These are phyloP conservation scores for Thelephora ganbajun DNA, from an alignment of 768 basidiomycete species.

Conservation along the genomic window DNA sequence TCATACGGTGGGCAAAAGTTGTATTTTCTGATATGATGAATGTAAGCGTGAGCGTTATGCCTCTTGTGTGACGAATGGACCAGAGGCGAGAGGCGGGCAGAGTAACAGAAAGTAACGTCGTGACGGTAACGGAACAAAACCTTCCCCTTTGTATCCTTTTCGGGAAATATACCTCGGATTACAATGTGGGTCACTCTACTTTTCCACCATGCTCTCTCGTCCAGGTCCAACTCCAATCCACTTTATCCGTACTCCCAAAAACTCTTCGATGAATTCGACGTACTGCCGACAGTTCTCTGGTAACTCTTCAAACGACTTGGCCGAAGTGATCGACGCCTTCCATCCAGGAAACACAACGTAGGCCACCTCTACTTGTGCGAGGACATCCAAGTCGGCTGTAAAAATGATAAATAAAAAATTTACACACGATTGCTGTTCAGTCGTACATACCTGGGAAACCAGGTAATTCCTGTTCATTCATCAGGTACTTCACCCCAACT, in stretches of 20 bases:
- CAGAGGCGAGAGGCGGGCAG: too few species aligned
- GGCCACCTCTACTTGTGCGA: conserved; percentile 68
- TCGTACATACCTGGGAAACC: conserved; percentile 76
- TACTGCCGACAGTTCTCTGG: conserved; percentile 81
- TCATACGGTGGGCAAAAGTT: conserved; percentile 10
- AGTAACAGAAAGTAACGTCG: background rate
- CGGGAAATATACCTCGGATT: background rate
- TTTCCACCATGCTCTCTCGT: conserved; percentile 59
- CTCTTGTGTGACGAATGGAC: conserved; percentile 1
- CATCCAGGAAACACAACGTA: conserved; percentile 90
- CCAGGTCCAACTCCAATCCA: conserved; percentile 93
- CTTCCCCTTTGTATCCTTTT: background rate
- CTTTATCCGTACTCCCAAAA: conserved; percentile 57
- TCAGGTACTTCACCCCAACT: conserved; percentile 65
- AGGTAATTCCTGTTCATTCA: conserved; percentile 63
- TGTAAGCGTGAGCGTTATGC: conserved; percentile 8
- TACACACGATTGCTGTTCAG: background rate
- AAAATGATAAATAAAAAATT: background rate
- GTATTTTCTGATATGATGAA: conserved; percentile 6
- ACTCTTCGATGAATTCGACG: conserved; percentile 74
- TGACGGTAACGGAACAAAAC: background rate
- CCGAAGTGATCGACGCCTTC: conserved; percentile 60
- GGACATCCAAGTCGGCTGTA: conserved; percentile 71
- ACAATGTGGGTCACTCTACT: conserved; percentile 6
- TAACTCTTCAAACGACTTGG: conserved; percentile 53